A percentile compares a stretch with the other conserved stretches of the same genome.
phyloP scores from a whole-genome alignment of 176 grass and related monocot species.

The Olyra latifolia region DNA sequence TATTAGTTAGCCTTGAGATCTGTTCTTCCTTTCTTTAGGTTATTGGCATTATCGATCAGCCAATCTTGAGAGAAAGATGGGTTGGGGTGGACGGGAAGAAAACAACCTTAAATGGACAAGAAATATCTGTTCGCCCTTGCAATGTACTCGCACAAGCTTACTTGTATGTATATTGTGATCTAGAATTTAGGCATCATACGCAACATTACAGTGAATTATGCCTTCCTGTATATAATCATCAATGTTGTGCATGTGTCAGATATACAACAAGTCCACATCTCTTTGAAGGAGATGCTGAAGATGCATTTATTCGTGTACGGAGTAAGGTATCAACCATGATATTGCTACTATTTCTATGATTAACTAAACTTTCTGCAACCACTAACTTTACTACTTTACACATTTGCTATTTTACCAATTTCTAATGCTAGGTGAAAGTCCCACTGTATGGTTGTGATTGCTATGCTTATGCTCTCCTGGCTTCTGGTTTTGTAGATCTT shows the following conservation, averaged over 20 bases:
- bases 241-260: constrained; percentile 38
- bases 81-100: constrained; percentile 66
- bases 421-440: constrained; percentile 78
- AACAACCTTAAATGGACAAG: constrained; percentile 80
- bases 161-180: constrained; percentile 55
- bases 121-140: constrained; percentile 73
- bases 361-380: background rate
- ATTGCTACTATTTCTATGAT: constrained; percentile 21
- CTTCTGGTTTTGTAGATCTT: constrained; percentile 90
- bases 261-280: constrained; percentile 96
- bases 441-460: constrained; percentile 98
- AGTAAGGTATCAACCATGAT: constrained; percentile 59
- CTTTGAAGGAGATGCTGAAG: constrained; percentile 74
- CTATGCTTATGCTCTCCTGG: constrained; percentile 92
- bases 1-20: background rate
- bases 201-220: constrained; percentile 2
- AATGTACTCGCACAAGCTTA: constrained; percentile 79
- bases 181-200: constrained; percentile 1
- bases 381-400: background rate
- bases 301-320: constrained; percentile 79
- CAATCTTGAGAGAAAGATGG: constrained; percentile 87
- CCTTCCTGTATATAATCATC: background rate
- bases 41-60: constrained; percentile 84
- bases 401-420: constrained; percentile 12
- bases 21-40: constrained; percentile 47